Percentiles rank a stretch among this genome's conserved stretches.
Evolutionary conservation across 73 alveolate species (phyloP).

Genomic region (Paraurostyla sp.): DNA sequence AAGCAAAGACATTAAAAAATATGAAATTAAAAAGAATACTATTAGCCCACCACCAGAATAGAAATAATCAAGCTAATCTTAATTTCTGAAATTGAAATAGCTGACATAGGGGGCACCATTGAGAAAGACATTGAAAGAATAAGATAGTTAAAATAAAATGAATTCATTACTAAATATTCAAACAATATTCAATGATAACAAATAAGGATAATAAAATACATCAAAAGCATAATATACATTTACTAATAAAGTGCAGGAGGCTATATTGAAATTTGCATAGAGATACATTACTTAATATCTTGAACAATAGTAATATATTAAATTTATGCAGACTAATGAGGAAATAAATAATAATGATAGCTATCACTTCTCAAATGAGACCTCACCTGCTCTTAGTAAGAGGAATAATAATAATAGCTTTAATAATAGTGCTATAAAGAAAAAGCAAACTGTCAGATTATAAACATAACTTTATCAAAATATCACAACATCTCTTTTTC

Average conservation of each 20-base stretch:
- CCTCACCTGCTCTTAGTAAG: neutral
- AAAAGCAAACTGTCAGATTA: too few species aligned
- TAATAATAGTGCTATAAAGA: too few species aligned
- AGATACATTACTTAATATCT: neutral
- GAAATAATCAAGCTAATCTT: too few species aligned
- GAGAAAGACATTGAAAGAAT: neutral
- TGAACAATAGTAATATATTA: neutral
- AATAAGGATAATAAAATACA: neutral
- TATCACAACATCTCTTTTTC: conserved; percentile 54
- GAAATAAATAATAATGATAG: too few species aligned
- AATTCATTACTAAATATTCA: neutral
- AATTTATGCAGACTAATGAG: neutral
- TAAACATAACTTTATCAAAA: neutral
- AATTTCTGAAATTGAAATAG: too few species aligned
- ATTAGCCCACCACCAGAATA: too few species aligned
- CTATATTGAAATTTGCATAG: neutral
- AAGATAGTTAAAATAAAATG: neutral
- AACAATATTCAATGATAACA: neutral
- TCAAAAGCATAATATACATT: neutral
- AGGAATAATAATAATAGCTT: too few species aligned
- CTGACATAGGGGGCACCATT: neutral
- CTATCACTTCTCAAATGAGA: neutral
- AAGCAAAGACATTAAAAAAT: neutral
- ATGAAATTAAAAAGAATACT: neutral
- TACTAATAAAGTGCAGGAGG: neutral